Base-by-base conservation (phyloP, 2,329 filamentous ascomycete species). In the Epichloe uncinata region DNA sequence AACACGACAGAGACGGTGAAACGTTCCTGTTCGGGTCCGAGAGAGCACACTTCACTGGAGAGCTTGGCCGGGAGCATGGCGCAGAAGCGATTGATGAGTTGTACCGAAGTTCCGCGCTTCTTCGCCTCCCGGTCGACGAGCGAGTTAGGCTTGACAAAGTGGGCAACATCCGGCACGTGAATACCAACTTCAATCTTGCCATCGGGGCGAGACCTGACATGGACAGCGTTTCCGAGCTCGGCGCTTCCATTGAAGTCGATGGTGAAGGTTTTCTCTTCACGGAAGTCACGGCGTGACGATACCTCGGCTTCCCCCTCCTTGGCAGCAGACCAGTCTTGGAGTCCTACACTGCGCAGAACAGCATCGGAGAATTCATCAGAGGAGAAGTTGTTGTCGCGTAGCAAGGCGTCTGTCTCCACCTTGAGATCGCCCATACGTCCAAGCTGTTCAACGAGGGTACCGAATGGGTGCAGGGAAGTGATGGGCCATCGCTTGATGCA, bases 401-500 rank as follows among this genome's bases (percentile, higher is more conserved):
- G 79, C 51, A 98, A 79, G 51, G 93, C 93, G 71, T 98, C 93
- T 2, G 93, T 98, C 71, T 98, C 93, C 51, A 98, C 91, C 72
- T 90, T 95, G 58, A 95, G 77, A 64, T 98, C 89, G 57, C 93
- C 93, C 87, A 97, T 97, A 65, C 88, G 87, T 54, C 93, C 93
- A 49, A 98, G 83, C 69, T 95, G 88, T 71, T 98, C 93, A 49
- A 97, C 90, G 44, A 98, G 81, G 8, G 93, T 98, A 64, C 93
- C 93, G 61, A 98, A 98, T 34, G 93, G 93, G 71, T 98, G 93
- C 50, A 98, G 81, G n/a, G 93, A 98, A 30, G 93, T 98, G 62
- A 98, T 98, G 55, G 93, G 93, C 93, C 93, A 98, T 63, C 93
- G 82, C 78, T 98, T 98, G 70, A 98, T 98, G 72, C 90, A 96